phyloP scores from a whole-genome alignment of 352 stramenopile species.

The Phytophthora sojae region DNA sequence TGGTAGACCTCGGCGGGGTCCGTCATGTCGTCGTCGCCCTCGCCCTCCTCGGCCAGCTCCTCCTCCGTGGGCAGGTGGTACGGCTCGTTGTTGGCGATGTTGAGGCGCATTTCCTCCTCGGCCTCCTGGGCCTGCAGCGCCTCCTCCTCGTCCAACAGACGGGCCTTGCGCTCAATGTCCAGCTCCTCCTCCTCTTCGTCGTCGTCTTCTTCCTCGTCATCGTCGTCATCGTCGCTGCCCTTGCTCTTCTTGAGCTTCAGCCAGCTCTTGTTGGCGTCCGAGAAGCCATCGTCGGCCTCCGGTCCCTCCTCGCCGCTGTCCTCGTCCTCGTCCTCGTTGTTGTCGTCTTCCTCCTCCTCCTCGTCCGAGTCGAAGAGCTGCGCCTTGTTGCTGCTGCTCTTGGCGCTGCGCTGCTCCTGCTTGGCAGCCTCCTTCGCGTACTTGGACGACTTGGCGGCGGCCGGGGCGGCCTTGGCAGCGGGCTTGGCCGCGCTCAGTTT shows the following conservation, averaged over 20 bases:
- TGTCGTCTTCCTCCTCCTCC: constrained; percentile 47
- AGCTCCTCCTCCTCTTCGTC: constrained; percentile 74
- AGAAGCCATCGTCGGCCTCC: constrained; percentile 75
- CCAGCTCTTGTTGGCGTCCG: constrained; percentile 89
- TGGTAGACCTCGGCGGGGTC: constrained; percentile 92
- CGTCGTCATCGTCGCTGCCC: constrained; percentile 37
- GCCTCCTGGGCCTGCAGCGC: constrained; percentile 74
- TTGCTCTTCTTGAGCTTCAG: constrained; percentile 81
- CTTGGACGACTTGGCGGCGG: constrained; percentile 59
- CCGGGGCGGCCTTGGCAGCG: constrained; percentile 23
- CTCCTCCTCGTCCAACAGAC: constrained; percentile 81
- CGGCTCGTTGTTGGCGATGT: constrained; percentile 87
- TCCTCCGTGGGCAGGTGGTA: constrained; percentile 86
- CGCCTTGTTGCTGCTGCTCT: constrained; percentile 55
- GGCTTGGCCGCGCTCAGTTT: constrained; percentile 47
- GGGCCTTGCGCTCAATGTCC: constrained; percentile 89
- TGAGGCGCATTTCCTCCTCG: constrained; percentile 88
- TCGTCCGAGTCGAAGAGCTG: constrained; percentile 81
- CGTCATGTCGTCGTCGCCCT: constrained; percentile 57
- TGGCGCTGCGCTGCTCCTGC: constrained; percentile 55
- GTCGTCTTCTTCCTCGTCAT: constrained; percentile 57
- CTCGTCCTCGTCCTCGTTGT: constrained; percentile 53
- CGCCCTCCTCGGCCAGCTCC: constrained; percentile 63
- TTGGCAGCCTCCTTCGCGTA: constrained; percentile 84
- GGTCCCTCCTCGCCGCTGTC: constrained; percentile 58